Percentiles rank a stretch among this genome's conserved stretches.
Conservation (phyloP, 352 stramenopile genomes). For the Blastocystis sp. region DNA sequence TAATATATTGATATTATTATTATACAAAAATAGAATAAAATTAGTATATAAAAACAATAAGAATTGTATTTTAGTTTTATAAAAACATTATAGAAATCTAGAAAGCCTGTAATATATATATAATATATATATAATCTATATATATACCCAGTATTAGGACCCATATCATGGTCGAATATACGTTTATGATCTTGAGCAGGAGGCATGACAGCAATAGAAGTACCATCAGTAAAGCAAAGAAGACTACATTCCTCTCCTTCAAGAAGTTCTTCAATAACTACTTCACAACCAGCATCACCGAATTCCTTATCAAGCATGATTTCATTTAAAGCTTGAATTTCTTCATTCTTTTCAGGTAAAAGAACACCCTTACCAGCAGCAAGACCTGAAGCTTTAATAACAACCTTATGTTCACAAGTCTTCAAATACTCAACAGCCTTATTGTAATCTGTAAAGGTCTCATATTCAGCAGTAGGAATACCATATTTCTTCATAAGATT, state of each 20-base stretch:
- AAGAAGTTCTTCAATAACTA: constrained; percentile 94
- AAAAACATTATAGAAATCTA: too few relatives aligned
- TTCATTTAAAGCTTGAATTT: constrained; percentile 70
- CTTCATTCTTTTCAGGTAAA: constrained; percentile 70
- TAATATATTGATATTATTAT: too few relatives aligned
- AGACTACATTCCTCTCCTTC: constrained; percentile 78
- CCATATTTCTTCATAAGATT: constrained; percentile 87
- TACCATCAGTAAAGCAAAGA: constrained; percentile 86
- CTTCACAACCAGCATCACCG: constrained; percentile 67
- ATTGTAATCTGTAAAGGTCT: constrained; percentile 76
- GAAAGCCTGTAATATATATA: background rate
- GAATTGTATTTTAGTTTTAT: too few relatives aligned
- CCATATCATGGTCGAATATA: constrained; percentile 80
- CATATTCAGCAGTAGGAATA: constrained; percentile 87
- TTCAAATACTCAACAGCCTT: constrained; percentile 70
- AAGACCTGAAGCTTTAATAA: constrained; percentile 96
- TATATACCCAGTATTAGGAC: constrained; percentile 78
- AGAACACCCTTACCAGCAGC: constrained; percentile 95
- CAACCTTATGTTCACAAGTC: constrained; percentile 71
- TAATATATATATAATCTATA: too few relatives aligned
- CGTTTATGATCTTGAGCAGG: constrained; percentile 96
- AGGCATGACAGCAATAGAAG: constrained; percentile 76
- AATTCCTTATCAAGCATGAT: constrained; percentile 89
- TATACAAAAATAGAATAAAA: too few relatives aligned
- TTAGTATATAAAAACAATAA: too few relatives aligned